Base-by-base conservation (phyloP, 768 basidiomycete genomes). In the Hericium coralloides region DNA sequence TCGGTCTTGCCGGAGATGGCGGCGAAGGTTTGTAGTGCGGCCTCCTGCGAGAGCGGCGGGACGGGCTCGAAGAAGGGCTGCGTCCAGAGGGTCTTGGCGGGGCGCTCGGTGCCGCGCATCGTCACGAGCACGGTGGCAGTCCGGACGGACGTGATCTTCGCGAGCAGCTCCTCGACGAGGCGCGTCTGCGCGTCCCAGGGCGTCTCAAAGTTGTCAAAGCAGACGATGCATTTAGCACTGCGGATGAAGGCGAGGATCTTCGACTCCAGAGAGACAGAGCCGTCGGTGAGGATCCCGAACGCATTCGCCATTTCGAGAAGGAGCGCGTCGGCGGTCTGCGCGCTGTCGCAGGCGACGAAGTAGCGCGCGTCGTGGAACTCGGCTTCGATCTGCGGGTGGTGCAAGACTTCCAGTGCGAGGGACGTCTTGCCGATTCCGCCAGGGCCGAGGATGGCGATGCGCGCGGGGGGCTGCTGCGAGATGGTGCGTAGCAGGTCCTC, bases 381-480 rank as follows among this genome's bases (percentile, higher is more conserved):
- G 9, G 37, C 15, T 5, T 52, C 25, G 9, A 58, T 23, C 23
- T 20, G 22, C 10, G 43, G 25, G 14, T 39, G 12, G 22, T 59
- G 36, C 14, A 59, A 49, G n/a, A 43, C 49, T 14, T 49, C 22
- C 2, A 55, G 55, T 7, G 58, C 58, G 26, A 59, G 22, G 4
- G 55, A 52, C 7, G 58, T 59, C 51, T 59, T 59, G 37, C 58
- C 58, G 12, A 59, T 59, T n/a, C 58, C 58, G 12, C 58, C 58
- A 25, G 50, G 26, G 12, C 67, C 67, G 39, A 68, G 60, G 52
- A 68, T 60, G 2, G 59, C 59, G 36, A 63, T 49, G 22, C 59
- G 60, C 10, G 57, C 52, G 14, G 59, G 23, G 18, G 43, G 20
- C 15, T 45, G 17, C 43, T 45, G 43, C 43, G 17, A 9, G 43